Evolutionary conservation across 768 basidiomycete genomes (phyloP), one percentile per base, ranked within the genome.

Genomic region (Termitomyces titanicus): DNA sequence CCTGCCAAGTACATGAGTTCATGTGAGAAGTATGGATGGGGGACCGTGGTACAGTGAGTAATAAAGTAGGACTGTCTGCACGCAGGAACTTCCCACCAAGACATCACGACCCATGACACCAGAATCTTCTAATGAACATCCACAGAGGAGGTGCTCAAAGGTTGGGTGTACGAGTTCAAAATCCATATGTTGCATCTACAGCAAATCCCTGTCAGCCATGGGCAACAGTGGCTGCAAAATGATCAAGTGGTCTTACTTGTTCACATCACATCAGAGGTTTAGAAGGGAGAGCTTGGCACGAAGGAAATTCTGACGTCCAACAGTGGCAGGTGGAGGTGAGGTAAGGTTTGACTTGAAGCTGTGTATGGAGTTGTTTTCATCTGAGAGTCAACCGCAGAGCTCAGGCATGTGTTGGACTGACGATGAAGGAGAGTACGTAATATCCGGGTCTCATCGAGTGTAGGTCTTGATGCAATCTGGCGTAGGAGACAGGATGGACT

Each of bases 131-230:
- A n/a, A n/a, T n/a, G n/a, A n/a, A 31, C 80, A 72, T 6, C 73
- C 71, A 15, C 71, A 66, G 10, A 61, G 66, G 33, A 76, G 60
- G 22, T 72, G 72, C 0, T 79, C 70, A 11, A 86, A 58, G n/a
- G 70, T 75, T 0, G 89, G 90, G 24, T 80, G 75, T 31, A 92
- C 76, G 13, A 92, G 79, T 70, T 91, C 87, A 60, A 93, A 92
- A 60, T 92, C 89, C 76, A 85, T 86, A 64, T 92, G 86, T 64
- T 88, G 74, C 7, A 92, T 85, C 53, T 92, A 89, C 5, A 91
- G 77, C 1, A 81, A 82, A 60, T 88, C 82, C 37, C 74, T 71
- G 5, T 79, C 75, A 52, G n/a, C n/a, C n/a, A n/a, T n/a, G n/a
- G n/a, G n/a, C n/a, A n/a, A n/a, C n/a, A n/a, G n/a, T n/a, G n/a